phyloP scores from a whole-genome alignment of 805 yeast species.

The Torulaspora delbrueckii region DNA sequence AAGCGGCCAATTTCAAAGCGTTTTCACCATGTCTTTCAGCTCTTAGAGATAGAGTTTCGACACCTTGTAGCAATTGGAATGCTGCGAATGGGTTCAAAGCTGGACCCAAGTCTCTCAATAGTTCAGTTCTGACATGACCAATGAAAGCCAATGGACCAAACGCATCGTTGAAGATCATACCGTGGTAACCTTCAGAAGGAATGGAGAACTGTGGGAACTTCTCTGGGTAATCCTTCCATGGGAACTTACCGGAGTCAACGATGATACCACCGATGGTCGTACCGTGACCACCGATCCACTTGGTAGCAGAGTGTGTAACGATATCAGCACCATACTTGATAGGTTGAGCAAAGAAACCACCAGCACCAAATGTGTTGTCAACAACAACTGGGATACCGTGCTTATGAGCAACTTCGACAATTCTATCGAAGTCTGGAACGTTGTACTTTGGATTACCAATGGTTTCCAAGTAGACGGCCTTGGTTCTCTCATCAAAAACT shows the following conservation, averaged over 20 bases:
- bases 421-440: slow-evolving; percentile 82
- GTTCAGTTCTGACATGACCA: slow-evolving; percentile 74
- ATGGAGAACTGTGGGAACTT: slow-evolving; percentile 87
- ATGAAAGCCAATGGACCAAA: slow-evolving; percentile 77
- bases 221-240: slow-evolving; percentile 79
- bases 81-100: slow-evolving; percentile 82
- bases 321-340: slow-evolving; percentile 87
- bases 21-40: slow-evolving; percentile 88
- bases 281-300: slow-evolving; percentile 98
- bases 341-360: slow-evolving; percentile 83
- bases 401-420: slow-evolving; percentile 73
- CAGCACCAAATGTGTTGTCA: slow-evolving; percentile 96
- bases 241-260: slow-evolving; percentile 88
- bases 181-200: slow-evolving; percentile 94
- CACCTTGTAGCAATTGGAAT: slow-evolving; percentile 82
- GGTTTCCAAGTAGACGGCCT: slow-evolving; percentile 83
- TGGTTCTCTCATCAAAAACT: slow-evolving; percentile 75
- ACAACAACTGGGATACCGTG: slow-evolving; percentile 87
- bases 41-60: slow-evolving; percentile 89
- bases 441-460: slow-evolving; percentile 92
- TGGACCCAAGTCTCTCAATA: slow-evolving; percentile 90
- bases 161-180: slow-evolving; percentile 73
- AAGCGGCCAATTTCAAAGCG: slow-evolving; percentile 73
- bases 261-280: slow-evolving; percentile 90
- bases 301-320: slow-evolving; percentile 90